A percentile compares a stretch with the other conserved stretches of the same genome.
Conservation (phyloP, 345 rosid genomes). For the Eucalyptus curtisii region DNA sequence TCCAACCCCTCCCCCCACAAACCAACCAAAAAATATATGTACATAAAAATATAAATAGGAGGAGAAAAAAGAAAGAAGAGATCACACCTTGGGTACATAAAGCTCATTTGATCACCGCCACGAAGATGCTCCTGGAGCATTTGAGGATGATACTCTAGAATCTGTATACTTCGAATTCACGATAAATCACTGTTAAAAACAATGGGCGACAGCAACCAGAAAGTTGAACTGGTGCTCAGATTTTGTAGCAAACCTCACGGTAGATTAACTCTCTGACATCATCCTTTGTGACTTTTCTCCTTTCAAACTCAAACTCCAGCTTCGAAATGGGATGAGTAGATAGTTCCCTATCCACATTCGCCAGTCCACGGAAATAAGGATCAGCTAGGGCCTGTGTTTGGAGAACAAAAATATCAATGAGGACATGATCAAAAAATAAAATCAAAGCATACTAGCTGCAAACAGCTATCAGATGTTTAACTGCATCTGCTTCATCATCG, state of each 20-base stretch:
- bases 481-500: not conserved
- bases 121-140: constrained; percentile 90
- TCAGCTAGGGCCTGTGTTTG: constrained; percentile 72
- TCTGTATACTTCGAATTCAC: constrained; percentile 31
- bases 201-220: not conserved
- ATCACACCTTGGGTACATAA: constrained; percentile 89
- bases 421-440: not conserved
- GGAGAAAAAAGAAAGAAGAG: not conserved
- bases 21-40: not conserved
- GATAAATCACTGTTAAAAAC: not conserved
- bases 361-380: constrained; percentile 78
- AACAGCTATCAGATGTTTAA: not conserved
- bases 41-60: not conserved
- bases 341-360: constrained; percentile 88
- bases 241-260: constrained; percentile 58
- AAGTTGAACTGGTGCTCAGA: not conserved
- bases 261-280: constrained; percentile 96
- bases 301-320: constrained; percentile 97
- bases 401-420: not conserved
- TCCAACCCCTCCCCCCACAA: not conserved
- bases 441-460: not conserved
- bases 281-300: constrained; percentile 84
- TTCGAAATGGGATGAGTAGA: constrained; percentile 86
- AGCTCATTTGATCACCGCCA: constrained; percentile 95
- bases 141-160: constrained; percentile 94